Evolutionary conservation across 331 rosid species (phyloP).

Genomic region (Ulmus americana): DNA sequence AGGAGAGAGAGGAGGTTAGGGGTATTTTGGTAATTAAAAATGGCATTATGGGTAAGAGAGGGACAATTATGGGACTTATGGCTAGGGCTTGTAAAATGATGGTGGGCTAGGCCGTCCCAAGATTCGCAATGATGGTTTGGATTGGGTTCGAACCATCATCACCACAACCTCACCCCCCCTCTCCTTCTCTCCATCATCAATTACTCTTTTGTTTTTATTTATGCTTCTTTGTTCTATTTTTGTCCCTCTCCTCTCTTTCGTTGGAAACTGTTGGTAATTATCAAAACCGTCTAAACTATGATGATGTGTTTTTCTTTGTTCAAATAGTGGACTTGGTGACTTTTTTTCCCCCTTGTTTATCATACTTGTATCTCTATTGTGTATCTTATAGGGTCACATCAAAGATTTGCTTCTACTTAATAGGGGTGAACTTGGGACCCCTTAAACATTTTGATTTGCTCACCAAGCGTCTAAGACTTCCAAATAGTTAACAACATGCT

Average conservation of each 20-base stretch:
- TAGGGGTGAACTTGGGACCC: conserved; percentile 9
- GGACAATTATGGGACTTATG: conserved; percentile 58
- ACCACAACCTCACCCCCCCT: conserved; percentile 13
- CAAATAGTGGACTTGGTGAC: conserved; percentile 6
- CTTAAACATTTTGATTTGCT: background rate
- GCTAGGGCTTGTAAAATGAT: conserved; percentile 75
- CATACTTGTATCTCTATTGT: conserved; percentile 16
- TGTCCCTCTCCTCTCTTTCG: conserved; percentile 36
- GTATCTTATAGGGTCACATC: conserved; percentile 24
- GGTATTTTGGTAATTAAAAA: background rate
- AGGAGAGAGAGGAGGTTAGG: background rate
- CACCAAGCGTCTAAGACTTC: background rate
- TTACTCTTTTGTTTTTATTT: conserved; percentile 61
- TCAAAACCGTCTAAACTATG: conserved; percentile 29
- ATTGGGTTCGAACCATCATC: conserved; percentile 83
- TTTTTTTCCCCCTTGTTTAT: conserved; percentile 19
- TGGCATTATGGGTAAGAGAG: conserved; percentile 33
- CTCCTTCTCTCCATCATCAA: conserved; percentile 35
- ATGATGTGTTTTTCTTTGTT: conserved; percentile 26
- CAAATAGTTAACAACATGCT: background rate
- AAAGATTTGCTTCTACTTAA: conserved; percentile 18
- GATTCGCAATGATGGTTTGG: conserved; percentile 99
- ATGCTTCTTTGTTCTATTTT: conserved; percentile 29
- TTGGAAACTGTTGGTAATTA: conserved; percentile 57
- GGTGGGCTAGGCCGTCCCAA: conserved; percentile 87